Evolutionary conservation across 805 yeast genomes (phyloP), one percentile per base, ranked within the genome.

Genomic region (Clavispora santaluciae): DNA sequence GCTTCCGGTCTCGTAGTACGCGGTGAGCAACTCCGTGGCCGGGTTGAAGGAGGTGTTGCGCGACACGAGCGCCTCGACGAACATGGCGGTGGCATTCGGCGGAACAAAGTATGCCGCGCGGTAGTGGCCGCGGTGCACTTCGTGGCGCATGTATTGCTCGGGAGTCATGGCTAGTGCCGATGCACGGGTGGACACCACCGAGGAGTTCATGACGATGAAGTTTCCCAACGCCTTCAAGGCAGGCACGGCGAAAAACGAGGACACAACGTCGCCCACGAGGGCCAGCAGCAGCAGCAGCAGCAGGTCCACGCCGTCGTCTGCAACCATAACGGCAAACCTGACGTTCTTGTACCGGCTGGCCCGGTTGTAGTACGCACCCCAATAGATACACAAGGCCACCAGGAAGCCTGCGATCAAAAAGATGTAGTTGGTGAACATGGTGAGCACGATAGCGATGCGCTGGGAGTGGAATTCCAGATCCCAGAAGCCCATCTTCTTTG

Each of bases 1-100:
- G 15, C 63, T 48, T 6, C 66, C 68, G 1, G 67, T 59, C 41
- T 63, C 66, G 37, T 53, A 63, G 25, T 55, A 53, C 8, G 50
- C 57, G 22, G 61, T 55, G 33, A 63, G 38, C 21, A 61, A 44
- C 5, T 53, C 46, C 1, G 46, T 36, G 3, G 53, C 42, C 1
- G 60, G 56, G n/a, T 48, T 36, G 36, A 57, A 56, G 1, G 39
- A 20, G 15, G 49, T 10, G 20, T 51, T 42, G 2, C 48, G 50
- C 2, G 45, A 16, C 8, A 22, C 31, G 30, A 61, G 49, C 8
- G 59, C 60, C 36, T 43, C 39, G 38, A 39, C 45, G 56, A 60
- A 53, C 9, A 40, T 23, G 5, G 55, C 41, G 2, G 66, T 61
- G 13, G 67, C 59, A 40, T 63, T 62, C 24, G 48, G 55, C 25